These are phyloP conservation scores for Kwoniella newhampshirensis DNA, from an alignment of 768 basidiomycete species.

Conservation along the genomic window DNA sequence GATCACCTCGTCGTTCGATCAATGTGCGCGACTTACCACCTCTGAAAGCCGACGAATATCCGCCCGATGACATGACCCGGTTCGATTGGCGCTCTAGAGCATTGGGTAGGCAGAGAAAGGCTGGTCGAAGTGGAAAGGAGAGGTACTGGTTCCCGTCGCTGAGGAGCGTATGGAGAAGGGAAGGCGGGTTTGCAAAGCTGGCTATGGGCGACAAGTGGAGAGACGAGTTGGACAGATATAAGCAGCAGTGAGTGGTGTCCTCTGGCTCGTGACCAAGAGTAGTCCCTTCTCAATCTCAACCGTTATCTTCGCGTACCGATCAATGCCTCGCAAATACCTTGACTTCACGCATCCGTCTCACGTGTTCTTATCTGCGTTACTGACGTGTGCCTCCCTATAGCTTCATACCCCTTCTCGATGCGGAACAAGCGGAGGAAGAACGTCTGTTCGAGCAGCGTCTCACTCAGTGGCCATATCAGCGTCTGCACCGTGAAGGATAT, in stretches of 20 bases:
- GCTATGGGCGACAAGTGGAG: slow-evolving; percentile 36
- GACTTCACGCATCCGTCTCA: background rate
- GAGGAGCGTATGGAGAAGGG: background rate
- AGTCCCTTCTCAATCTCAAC: no score
- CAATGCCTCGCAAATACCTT: background rate
- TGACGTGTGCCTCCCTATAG: slow-evolving; percentile 41
- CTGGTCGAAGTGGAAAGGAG: slow-evolving; percentile 10
- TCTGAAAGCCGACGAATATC: slow-evolving; percentile 11
- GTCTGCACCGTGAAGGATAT: slow-evolving; percentile 70
- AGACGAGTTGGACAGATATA: slow-evolving; percentile 61
- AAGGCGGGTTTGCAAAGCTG: slow-evolving; percentile 8
- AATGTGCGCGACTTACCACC: background rate
- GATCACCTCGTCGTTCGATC: no score
- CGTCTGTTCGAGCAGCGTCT: slow-evolving; percentile 65
- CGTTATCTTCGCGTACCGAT: no score
- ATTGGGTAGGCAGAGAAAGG: slow-evolving; percentile 39
- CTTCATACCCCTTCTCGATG: slow-evolving; percentile 58
- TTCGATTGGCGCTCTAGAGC: slow-evolving; percentile 68
- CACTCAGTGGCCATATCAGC: slow-evolving; percentile 64
- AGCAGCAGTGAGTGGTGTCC: slow-evolving; percentile 57
- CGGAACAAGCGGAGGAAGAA: slow-evolving; percentile 68
- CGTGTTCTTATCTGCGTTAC: background rate
- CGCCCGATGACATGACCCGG: slow-evolving; percentile 52
- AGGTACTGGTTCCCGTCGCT: slow-evolving; percentile 9
- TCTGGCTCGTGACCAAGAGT: no score